Conservation (phyloP, 805 yeast genomes). For the Metschnikowia lunata region DNA sequence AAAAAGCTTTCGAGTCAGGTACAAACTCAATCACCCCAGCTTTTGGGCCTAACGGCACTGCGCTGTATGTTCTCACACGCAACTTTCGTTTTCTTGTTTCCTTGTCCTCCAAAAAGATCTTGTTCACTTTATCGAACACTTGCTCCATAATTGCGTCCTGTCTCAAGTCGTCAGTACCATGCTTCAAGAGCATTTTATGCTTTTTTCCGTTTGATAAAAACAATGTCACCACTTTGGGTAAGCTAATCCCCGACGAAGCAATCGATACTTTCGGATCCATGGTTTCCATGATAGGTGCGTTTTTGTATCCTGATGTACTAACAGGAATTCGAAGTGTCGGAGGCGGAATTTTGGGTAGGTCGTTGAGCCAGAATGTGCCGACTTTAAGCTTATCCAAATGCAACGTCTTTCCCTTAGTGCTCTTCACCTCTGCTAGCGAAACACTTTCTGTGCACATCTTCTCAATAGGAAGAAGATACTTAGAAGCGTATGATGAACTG, state of each 20-base stretch:
- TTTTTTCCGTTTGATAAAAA: slow-evolving; percentile 51
- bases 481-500: slow-evolving; percentile 20
- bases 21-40: slow-evolving; percentile 93
- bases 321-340: slow-evolving; percentile 55
- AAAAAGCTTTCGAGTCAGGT: slow-evolving; percentile 63
- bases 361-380: slow-evolving; percentile 47
- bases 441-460: slow-evolving; percentile 49
- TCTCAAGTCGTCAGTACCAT: slow-evolving; percentile 85
- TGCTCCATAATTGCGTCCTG: slow-evolving; percentile 99
- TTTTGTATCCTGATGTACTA: slow-evolving; percentile 40
- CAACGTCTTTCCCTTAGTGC: slow-evolving; percentile 29
- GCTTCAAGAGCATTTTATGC: slow-evolving; percentile 66
- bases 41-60: slow-evolving; percentile 81
- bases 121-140: slow-evolving; percentile 83
- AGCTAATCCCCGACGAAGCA: slow-evolving; percentile 82
- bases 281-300: slow-evolving; percentile 43
- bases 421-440: slow-evolving; percentile 46
- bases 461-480: slow-evolving; percentile 43
- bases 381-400: slow-evolving; percentile 31
- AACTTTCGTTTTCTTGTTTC: slow-evolving; percentile 55
- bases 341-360: slow-evolving; percentile 55
- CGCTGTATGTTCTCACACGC: slow-evolving; percentile 77
- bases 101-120: slow-evolving; percentile 51
- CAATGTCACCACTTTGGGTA: slow-evolving; percentile 73
- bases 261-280: slow-evolving; percentile 48